Evolutionary conservation across 2,329 filamentous ascomycete species (phyloP).

Genomic region (Chaetomium globosum): DNA sequence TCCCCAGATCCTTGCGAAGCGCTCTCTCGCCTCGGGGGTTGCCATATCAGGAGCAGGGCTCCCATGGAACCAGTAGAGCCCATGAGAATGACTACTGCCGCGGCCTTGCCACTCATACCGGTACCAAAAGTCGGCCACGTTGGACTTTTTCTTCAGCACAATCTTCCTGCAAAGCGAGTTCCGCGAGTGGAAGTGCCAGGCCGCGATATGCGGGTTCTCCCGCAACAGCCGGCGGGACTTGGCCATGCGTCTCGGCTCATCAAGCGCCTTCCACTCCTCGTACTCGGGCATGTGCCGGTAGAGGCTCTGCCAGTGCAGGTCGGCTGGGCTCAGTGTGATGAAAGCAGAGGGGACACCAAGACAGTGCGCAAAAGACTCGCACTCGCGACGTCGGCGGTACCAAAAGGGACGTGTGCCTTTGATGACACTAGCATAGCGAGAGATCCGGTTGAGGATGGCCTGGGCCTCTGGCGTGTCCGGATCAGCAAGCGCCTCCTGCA

Average conservation of each 20-base stretch:
- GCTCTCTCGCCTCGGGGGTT: background rate
- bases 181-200: conserved; percentile 11
- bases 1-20: background rate
- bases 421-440: background rate
- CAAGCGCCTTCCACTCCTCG: background rate
- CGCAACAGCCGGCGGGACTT: conserved; percentile 13
- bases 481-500: conserved; percentile 6
- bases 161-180: conserved; percentile 11
- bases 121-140: conserved; percentile 11
- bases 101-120: conserved; percentile 13
- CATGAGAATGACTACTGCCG: conserved; percentile 1
- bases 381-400: conserved; percentile 12
- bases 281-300: conserved; percentile 7
- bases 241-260: conserved; percentile 10
- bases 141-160: conserved; percentile 8
- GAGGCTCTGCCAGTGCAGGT: conserved; percentile 10
- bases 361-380: conserved; percentile 9
- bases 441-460: no score
- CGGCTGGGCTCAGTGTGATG: conserved; percentile 9
- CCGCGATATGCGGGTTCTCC: conserved; percentile 18
- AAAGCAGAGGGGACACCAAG: conserved; percentile 3
- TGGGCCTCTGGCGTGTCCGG: conserved; percentile 3
- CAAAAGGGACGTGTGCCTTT: background rate
- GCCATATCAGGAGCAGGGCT: background rate
- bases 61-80: background rate